Base-by-base conservation (phyloP, 2,329 filamentous ascomycete genomes). In the Knufia petricola region DNA sequence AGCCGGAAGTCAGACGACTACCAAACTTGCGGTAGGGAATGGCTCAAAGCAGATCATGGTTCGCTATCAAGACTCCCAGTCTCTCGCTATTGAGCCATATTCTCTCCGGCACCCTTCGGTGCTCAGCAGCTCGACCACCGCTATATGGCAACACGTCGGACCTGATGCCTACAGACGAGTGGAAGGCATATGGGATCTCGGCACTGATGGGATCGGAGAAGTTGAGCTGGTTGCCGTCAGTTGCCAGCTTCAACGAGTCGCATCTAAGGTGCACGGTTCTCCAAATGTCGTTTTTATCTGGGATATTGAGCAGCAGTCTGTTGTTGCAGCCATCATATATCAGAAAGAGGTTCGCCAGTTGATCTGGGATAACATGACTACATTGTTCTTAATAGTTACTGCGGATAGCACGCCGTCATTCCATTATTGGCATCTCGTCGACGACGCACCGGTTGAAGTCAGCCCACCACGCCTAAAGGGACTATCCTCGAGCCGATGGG, bases 71-170 rank as follows among this genome's bases (percentile, higher is more conserved):
- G 17, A 42, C 30, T 37, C 31, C n/a, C 26, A 34, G n/a, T 54
- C 46, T 21, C 50, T 54, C 46, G 20, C 13, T 10, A 19, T 39
- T 6, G 46, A 44, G 10, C 30, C n/a, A 7, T 4, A 45, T 7
- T 44, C 41, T n/a, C 26, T 30, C 13, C 48, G 55, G 19, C 44
- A 47, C 38, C 54, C 54, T 20, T 45, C 49, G 12, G 23, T 48
- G 4, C 46, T 58, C 23, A 49, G 57, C 24, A 55, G 56, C 2
- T 38, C 46, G 3, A 42, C 45, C n/a, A 49, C 51, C 6, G 28
- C 49, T 32, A 40, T 55, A 30, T 58, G 56, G 56, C 54, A 57
- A 32, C 55, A 58, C 23, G 43, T 40, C 17, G 34, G 30, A 12
- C 4, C 9, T 34, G 3, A 36, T 30, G 4, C 31, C 17, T 19